Conservation (phyloP, 495 filamentous ascomycete species). For the Tirmania nivea region DNA sequence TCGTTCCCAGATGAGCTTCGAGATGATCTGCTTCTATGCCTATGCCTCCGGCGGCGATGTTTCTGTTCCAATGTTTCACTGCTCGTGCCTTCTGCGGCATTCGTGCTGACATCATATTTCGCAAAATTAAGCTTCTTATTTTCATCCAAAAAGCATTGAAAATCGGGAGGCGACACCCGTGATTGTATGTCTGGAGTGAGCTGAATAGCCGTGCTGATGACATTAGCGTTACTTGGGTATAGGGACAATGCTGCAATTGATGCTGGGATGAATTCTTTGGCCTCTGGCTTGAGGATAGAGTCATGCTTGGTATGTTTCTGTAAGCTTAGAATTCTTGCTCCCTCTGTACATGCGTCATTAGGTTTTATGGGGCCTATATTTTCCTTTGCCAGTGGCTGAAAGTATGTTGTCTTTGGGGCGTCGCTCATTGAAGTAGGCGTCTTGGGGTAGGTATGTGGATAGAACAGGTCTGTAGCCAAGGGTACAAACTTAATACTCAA, state of each 20-base stretch:
- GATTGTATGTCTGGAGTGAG: too few relatives aligned
- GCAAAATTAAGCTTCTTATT: too few relatives aligned
- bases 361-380: not conserved
- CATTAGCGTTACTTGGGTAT: too few relatives aligned
- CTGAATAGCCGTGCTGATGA: too few relatives aligned
- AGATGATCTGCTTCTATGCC: not conserved
- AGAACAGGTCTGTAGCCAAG: not conserved
- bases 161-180: too few relatives aligned
- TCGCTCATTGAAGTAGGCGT: not conserved
- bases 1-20: not conserved
- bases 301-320: not conserved
- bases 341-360: not conserved
- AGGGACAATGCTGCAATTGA: not conserved
- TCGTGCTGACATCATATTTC: too few relatives aligned
- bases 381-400: not conserved
- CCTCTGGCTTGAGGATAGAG: conserved; percentile 4
- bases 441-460: too few relatives aligned
- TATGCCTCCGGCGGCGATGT: not conserved
- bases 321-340: too few relatives aligned
- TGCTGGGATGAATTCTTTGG: conserved; percentile 3
- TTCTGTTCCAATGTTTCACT: too few relatives aligned
- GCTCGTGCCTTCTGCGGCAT: too few relatives aligned
- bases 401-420: not conserved
- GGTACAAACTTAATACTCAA: not conserved
- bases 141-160: too few relatives aligned